Percentiles rank a stretch among this genome's conserved stretches.
phyloP scores from a whole-genome alignment of 257 asterid species.

The Solanum gracilifrons region DNA sequence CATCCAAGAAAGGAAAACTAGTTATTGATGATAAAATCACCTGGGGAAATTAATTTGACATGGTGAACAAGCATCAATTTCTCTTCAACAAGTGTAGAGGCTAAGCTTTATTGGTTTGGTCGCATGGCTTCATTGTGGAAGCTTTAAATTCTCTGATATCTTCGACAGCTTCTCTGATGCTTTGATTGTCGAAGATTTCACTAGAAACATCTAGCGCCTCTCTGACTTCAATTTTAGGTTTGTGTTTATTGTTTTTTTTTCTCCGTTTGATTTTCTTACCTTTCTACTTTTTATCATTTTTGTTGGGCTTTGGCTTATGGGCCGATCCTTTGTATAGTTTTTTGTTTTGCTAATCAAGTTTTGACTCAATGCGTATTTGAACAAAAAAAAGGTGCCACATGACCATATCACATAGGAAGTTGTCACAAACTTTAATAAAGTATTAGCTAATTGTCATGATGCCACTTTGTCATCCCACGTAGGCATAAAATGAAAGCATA shows the following conservation, averaged over 20 bases:
- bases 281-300: too few species aligned
- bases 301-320: neutral
- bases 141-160: too few species aligned
- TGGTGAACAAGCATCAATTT: neutral
- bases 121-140: neutral
- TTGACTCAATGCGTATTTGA: too few species aligned
- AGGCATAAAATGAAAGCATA: too few species aligned
- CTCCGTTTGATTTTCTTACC: too few species aligned
- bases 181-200: neutral
- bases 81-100: neutral
- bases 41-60: neutral
- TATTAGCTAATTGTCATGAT: too few species aligned
- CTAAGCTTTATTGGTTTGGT: neutral
- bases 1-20: neutral
- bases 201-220: neutral
- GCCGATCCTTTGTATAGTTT: too few species aligned
- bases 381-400: neutral
- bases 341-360: too few species aligned
- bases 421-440: too few species aligned
- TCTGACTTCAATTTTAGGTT: too few species aligned
- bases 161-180: neutral
- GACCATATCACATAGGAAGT: neutral
- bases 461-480: too few species aligned
- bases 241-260: too few species aligned
- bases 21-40: neutral